Percentiles rank a stretch among this genome's conserved stretches.
Evolutionary conservation across 495 filamentous ascomycete genomes (phyloP).

Genomic region (Trypethelium eluteriae): DNA sequence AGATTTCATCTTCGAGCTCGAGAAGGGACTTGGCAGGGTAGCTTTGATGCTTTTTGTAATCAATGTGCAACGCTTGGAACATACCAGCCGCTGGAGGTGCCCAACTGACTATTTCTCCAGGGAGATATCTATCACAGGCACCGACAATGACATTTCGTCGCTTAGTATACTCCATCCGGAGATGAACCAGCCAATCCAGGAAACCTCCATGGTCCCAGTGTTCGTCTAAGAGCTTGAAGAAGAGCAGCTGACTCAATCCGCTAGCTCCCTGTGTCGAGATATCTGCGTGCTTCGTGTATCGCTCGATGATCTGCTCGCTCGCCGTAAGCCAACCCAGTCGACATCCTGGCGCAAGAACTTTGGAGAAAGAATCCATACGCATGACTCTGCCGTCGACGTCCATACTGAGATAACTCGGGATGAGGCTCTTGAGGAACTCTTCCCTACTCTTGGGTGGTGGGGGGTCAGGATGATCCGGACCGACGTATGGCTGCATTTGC

Average conservation of each 20-base stretch:
- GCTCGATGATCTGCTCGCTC: slow-evolving; percentile 72
- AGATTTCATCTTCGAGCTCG: slow-evolving; percentile 79
- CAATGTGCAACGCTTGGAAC: slow-evolving; percentile 88
- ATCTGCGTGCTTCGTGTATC: slow-evolving; percentile 70
- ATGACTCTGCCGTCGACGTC: slow-evolving; percentile 61
- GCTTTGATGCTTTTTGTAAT: slow-evolving; percentile 65
- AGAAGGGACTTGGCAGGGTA: slow-evolving; percentile 43
- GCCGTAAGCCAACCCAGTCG: slow-evolving; percentile 62
- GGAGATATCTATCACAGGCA: slow-evolving; percentile 75
- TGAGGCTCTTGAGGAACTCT: slow-evolving; percentile 53
- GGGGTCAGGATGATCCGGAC: slow-evolving; percentile 42
- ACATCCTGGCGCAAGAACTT: slow-evolving; percentile 55
- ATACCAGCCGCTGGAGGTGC: slow-evolving; percentile 80
- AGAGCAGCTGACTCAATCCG: slow-evolving; percentile 70
- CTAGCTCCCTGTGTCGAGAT: slow-evolving; percentile 72
- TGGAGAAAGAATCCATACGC: slow-evolving; percentile 63
- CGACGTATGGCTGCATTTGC: slow-evolving; percentile 82
- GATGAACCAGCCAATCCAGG: slow-evolving; percentile 77
- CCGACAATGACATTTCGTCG: slow-evolving; percentile 69
- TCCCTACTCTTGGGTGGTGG: slow-evolving; percentile 49
- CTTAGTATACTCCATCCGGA: slow-evolving; percentile 75
- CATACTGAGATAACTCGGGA: slow-evolving; percentile 55
- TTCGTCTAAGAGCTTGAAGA: slow-evolving; percentile 88
- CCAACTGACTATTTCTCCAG: slow-evolving; percentile 75
- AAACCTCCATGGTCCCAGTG: slow-evolving; percentile 92